A percentile compares a stretch with the other conserved stretches of the same genome.
These are phyloP conservation scores for Grigorovia transvaalensis DNA, from an alignment of 805 yeast genomes.

Conservation along the genomic window DNA sequence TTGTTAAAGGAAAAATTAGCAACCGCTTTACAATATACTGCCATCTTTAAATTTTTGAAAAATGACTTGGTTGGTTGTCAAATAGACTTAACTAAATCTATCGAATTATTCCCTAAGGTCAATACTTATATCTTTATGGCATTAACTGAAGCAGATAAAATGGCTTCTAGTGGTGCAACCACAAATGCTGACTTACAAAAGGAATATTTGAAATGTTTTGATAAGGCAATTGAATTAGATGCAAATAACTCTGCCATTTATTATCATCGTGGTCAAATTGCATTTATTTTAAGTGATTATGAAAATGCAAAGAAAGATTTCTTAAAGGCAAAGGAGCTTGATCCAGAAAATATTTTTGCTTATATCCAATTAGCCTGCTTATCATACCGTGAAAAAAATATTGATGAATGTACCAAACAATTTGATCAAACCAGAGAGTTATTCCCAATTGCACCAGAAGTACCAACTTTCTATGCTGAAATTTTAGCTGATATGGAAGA, in stretches of 20 bases:
- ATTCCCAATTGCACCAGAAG: conserved; percentile 83
- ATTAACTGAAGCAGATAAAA: conserved; percentile 70
- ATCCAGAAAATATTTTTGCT: conserved; percentile 69
- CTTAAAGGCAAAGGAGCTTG: conserved; percentile 61
- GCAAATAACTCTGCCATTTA: conserved; percentile 70
- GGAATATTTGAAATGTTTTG: conserved; percentile 60
- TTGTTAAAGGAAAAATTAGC: conserved; percentile 36
- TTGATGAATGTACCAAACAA: conserved; percentile 48
- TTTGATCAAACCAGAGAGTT: conserved; percentile 60
- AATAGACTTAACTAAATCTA: conserved; percentile 51
- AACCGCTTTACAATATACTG: conserved; percentile 73
- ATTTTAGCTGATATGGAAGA: conserved; percentile 76
- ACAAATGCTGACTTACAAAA: conserved; percentile 14
- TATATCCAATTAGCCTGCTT: conserved; percentile 90
- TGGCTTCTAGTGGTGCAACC: conserved; percentile 39
- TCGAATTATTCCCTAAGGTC: conserved; percentile 61
- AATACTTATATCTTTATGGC: conserved; percentile 78
- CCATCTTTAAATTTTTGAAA: conserved; percentile 75
- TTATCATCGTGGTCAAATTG: conserved; percentile 91
- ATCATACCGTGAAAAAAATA: conserved; percentile 57
- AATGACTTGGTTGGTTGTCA: conserved; percentile 60
- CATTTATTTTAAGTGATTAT: conserved; percentile 69
- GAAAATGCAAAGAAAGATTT: conserved; percentile 64
- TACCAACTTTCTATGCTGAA: conserved; percentile 94
- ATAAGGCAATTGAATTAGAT: conserved; percentile 57